These are phyloP conservation scores for Ceratocystis smalleyi DNA, from an alignment of 2,329 filamentous ascomycete species.

Conservation along the genomic window DNA sequence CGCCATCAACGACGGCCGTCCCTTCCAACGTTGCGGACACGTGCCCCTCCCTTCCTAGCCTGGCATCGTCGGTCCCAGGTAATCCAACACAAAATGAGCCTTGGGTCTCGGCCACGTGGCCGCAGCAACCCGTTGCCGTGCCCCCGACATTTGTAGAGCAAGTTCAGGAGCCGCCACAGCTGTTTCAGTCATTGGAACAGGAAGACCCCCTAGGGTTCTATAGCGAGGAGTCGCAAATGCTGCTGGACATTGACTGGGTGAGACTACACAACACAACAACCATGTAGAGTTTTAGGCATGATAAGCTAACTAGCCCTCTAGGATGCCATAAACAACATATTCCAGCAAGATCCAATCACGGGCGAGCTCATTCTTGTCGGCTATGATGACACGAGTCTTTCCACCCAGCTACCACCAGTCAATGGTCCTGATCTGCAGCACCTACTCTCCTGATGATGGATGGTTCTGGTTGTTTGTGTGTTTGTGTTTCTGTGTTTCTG, in stretches of 20 bases:
- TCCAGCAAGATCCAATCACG: conserved; percentile 27
- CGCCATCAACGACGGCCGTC: background rate
- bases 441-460: background rate
- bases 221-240: background rate
- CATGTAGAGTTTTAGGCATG: background rate
- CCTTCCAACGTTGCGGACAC: background rate
- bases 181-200: background rate
- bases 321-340: conserved; percentile 27
- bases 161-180: too few relatives aligned
- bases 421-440: too few relatives aligned
- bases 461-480: too few relatives aligned
- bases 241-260: conserved; percentile 7
- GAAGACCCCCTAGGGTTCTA: background rate
- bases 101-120: background rate
- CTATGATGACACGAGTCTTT: conserved; percentile 26
- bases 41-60: background rate
- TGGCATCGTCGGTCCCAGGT: background rate
- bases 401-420: conserved; percentile 22
- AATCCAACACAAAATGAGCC: background rate
- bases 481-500: too few relatives aligned
- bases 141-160: background rate
- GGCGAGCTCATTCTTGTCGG: conserved; percentile 27
- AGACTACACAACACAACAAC: background rate
- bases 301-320: conserved; percentile 12
- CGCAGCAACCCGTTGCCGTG: background rate